Evolutionary conservation across 768 basidiomycete species (phyloP), one percentile per base, ranked within the genome.

Genomic region (Lentinula edodes): DNA sequence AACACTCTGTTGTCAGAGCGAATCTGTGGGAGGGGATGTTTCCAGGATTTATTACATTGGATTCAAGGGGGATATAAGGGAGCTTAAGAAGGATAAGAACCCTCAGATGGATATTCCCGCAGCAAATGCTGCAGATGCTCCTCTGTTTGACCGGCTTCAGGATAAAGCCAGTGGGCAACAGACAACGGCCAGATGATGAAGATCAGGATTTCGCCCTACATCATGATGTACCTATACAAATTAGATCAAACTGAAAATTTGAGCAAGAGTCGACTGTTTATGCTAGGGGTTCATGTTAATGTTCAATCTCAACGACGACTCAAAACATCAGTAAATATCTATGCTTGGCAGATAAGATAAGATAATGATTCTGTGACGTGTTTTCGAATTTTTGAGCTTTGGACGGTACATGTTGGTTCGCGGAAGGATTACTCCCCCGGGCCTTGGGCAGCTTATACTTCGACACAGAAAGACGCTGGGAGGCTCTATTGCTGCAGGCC

Each of bases 31-130:
- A 5, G 87, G 80, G 32, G 87, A 90, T 6, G 64, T 74, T 16
- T 83, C 88, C 3, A 76, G 88, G 28, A 72, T 94, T 41, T 95
- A 89, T 69, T 95, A 87, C 67, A 68, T 94, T 46, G 92, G 92
- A 18, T 95, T 95, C 78, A 89, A 86, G 70, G 93, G 92, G 45
- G 89, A 91, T 64, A 76, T 79, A 52, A 76, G 79, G 58, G 76
- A 78, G 16, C 70, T 73, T 16, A 78, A 80, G 65, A 85, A 82
- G 64, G 87, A 89, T 58, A 80, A 75, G n/a, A 80, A 80, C 39
- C 82, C 80, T 52, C 85, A 83, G 69, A 78, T 89, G 53, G 88
- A 86, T 67, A 83, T 95, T 15, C 89, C 88, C 0, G 90, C 93
- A n/a, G 87, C 87, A 4, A 83, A 91, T 66, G 88, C 90, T 0